These are phyloP conservation scores for Dianthus caryophyllus DNA, from an alignment of 148 eudicot genomes.

Conservation along the genomic window DNA sequence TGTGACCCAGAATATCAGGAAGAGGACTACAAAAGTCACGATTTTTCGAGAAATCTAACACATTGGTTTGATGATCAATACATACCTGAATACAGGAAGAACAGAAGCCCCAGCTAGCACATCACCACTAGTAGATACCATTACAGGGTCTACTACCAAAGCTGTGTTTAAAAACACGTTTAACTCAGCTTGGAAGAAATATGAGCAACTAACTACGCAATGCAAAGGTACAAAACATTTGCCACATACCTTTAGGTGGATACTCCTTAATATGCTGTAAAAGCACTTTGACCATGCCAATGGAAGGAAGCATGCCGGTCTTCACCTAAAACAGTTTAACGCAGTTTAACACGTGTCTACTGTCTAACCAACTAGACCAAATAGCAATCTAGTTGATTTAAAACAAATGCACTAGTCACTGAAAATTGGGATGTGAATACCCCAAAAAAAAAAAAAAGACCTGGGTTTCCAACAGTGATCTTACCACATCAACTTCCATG, in stretches of 20 bases:
- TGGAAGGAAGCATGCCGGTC: constrained; percentile 94
- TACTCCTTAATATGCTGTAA: constrained; percentile 51
- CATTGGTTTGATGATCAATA: constrained; percentile 2
- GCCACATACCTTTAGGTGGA: constrained; percentile 64
- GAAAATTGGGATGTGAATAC: neutral
- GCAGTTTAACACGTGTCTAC: neutral
- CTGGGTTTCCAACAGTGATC: constrained; percentile 15
- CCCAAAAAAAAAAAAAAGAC: neutral
- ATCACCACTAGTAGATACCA: constrained; percentile 97
- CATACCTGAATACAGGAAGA: constrained; percentile 55
- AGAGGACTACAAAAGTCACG: neutral
- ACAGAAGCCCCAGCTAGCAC: constrained; percentile 73
- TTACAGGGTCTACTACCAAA: constrained; percentile 92
- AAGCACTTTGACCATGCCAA: constrained; percentile 60
- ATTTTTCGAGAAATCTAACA: neutral
- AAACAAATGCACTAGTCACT: neutral
- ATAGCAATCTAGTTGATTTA: neutral
- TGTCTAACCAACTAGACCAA: neutral
- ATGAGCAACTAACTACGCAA: constrained; percentile 1
- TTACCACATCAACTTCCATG: constrained; percentile 87
- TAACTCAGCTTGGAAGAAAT: constrained; percentile 28
- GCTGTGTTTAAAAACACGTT: constrained; percentile 60
- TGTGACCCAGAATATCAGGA: too few relatives aligned
- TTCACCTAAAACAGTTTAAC: constrained; percentile 50
- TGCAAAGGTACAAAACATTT: constrained; percentile 5